Evolutionary conservation across 768 basidiomycete genomes (phyloP), one percentile per base, ranked within the genome.

Genomic region (Mycena filopes): DNA sequence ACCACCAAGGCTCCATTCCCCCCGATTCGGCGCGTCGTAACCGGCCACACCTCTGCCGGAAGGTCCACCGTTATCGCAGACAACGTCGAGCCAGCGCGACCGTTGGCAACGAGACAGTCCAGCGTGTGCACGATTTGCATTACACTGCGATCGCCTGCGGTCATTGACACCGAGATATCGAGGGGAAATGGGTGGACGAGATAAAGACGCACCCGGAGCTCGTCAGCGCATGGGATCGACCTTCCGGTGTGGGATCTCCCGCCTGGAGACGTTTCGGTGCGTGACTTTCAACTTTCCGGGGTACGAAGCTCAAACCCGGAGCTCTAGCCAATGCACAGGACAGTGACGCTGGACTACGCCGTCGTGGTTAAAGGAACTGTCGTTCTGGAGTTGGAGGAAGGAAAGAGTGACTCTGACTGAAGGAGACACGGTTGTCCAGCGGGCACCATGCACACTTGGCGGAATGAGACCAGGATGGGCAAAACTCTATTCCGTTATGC

Each of bases 381-480:
- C 15, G 62, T 45, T 23, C 68, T 73, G 2, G 67, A 69, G 23
- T 53, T 74, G 41, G 74, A 76, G 45, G 70, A 73, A 7, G 73
- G 55, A 69, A 48, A 48, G 60, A 1, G 54, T 72, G 9, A 53
- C 47, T 16, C 40, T 75, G 15, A 71, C 68, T 6, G 71, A 69
- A 55, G 74, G 73, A 1, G 72, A 76, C 47, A 69, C 71, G n/a
- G 50, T 72, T 38, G 55, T 73, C 29, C 75, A 75, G 65, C 71
- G 72, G 9, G 72, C 1, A 75, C 75, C 2, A 68, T 71, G 46
- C 74, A 75, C 53, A 51, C 50, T 1, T 76, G 74, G 74, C 61
- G 64, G 38, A 74, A 75, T 47, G 75, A 76, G 29, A 49, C 47
- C 1, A 60, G 71, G 73, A 45, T 76, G 75, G 75, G 57, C 66